Evolutionary conservation across 305 asterid species (phyloP), one percentile per base, ranked within the genome.

Genomic region (Solanum hybrid): DNA sequence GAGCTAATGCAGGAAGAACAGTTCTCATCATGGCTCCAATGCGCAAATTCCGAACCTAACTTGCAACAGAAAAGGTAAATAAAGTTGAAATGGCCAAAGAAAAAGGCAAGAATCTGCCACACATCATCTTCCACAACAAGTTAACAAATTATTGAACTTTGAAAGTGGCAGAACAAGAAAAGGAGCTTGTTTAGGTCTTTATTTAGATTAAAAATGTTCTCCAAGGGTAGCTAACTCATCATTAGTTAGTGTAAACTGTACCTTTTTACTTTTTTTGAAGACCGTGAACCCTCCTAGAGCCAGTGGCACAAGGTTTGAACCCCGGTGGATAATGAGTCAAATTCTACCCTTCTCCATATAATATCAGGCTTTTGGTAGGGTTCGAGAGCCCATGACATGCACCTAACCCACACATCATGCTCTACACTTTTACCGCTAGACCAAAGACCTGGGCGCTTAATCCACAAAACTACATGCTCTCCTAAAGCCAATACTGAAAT

Each of bases 1-100:
- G 98, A 90, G 98, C 99, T 93, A 97, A 92, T 90, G 98, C 99
- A 71, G 98, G 98, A 90, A 97, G 97, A 90, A 97, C 91, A 87
- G 98, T 96, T 93, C 95, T 95, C 96, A 95, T 93, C 98, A 95
- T 96, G 89, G 98, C 99, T 92, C 99, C 99, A 94, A 97, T 96
- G 89, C 99, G 95, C 89, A 96, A 93, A 94, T 97, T 97, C 92
- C 98, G 93, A 87, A 96, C 98, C 99, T 97, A 90, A 36, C 86
- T 83, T 89, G 80, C 75, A 88, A 39, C 74, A 69, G 88, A 40
- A 87, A 57, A 71, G 10, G 20, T 26, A 35, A 74, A 9, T 39
- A 76, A 78, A 91, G 36, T 86, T 88, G 35, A 75, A 51, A 92
- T 42, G 82, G 61, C n/a, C 35, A 37, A n/a, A 26, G 46, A 26